Conservation (phyloP, 495 filamentous ascomycete genomes). For the Cercophora sp. region DNA sequence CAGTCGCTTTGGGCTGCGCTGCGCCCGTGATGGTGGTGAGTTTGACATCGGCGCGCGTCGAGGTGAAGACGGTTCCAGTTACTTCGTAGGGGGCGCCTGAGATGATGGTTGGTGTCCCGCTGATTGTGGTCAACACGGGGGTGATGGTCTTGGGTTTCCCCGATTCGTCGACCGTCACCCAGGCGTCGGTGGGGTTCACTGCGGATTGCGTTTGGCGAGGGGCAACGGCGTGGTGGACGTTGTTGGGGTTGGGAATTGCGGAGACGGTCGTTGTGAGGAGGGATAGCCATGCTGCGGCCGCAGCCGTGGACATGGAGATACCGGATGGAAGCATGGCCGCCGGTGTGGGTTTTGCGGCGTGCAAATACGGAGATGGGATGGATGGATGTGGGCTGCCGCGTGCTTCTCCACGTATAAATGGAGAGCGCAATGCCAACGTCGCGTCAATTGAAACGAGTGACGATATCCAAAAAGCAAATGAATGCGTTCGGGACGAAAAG, state of each 20-base stretch:
- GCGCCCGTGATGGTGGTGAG: constrained; percentile 26
- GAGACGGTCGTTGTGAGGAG: constrained; percentile 8
- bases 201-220: constrained; percentile 5
- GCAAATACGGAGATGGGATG: background rate
- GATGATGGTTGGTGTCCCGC: constrained; percentile 35
- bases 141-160: constrained; percentile 36
- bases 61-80: constrained; percentile 39
- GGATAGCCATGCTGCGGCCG: constrained; percentile 18
- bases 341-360: no score
- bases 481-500: background rate
- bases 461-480: constrained; percentile 7
- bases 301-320: background rate
- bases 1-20: constrained; percentile 27
- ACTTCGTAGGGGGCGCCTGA: constrained; percentile 36
- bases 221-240: background rate
- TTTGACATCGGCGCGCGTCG: constrained; percentile 27
- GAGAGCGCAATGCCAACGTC: background rate
- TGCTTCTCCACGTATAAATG: constrained; percentile 5
- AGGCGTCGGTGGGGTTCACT: constrained; percentile 23
- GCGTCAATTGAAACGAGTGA: background rate
- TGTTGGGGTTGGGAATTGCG: constrained; percentile 1
- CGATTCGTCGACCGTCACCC: constrained; percentile 40
- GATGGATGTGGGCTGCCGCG: constrained; percentile 1
- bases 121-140: constrained; percentile 35
- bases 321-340: background rate